Base-by-base conservation (phyloP, 179 eudicot genomes). In the Silene noctiflora region DNA sequence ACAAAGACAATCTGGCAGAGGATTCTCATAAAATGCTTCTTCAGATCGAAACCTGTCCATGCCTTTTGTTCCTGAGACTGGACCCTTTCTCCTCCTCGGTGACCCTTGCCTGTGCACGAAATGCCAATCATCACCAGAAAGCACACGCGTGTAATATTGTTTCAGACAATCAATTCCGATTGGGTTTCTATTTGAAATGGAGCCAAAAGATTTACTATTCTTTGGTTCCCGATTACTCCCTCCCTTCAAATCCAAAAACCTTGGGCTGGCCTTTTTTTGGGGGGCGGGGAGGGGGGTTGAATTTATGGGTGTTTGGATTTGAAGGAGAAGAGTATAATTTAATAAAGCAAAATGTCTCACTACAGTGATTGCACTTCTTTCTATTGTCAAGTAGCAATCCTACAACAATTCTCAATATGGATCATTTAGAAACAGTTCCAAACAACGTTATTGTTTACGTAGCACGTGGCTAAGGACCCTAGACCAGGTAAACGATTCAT, bases 21-120 rank as follows among this genome's bases (percentile, higher is more conserved):
- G 98, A 74, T 94, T 93, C 77, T 90, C 98, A 48, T 92, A 94
- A 74, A 94, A 94, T 74, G 94, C 91, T 78, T 95, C 99, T 78
- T 95, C 99, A 5, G 99, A 85, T 12, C 99, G 91, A 79, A 93
- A 91, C 79, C 98, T 91, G 60, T 95, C 99, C 73, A 46, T 93
- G 61, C 96, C 94, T 85, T 84, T 95, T 61, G 99, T 93, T 78
- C 99, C 99, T 20, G 96, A 62, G 25, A 87, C 79, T 3, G 99
- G 98, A 33, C 99, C 99, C 77, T 93, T 95, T 83, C 99, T 88
- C 86, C 81, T 91, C 84, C 99, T 76, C 0, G 99, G 96, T 5
- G 98, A 88, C 27, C 99, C 99, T 88, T 91, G 97, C 86, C 99
- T 95, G 88, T 35, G 24, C 59, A 78, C 25, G 20, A 63, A 64